Percentiles rank a stretch among this genome's conserved stretches.
These are phyloP conservation scores for Rugiboletus extremiorientalis DNA, from an alignment of 1,284 basidiomycete species.

Conservation along the genomic window DNA sequence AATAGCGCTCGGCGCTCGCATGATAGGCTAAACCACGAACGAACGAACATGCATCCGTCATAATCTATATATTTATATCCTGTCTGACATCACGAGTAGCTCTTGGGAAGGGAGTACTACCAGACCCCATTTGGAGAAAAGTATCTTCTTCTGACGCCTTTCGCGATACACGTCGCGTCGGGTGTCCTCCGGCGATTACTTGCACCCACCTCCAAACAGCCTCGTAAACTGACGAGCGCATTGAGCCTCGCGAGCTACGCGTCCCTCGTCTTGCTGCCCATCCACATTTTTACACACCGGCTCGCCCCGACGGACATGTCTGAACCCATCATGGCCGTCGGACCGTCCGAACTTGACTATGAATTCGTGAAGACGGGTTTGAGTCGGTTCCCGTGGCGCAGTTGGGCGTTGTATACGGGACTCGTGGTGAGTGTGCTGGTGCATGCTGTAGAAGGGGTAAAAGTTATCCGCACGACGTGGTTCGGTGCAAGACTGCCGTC, in stretches of 20 bases:
- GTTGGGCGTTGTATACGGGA: slow-evolving; percentile 57
- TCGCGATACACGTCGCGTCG: slow-evolving; percentile 57
- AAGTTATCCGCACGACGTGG: slow-evolving; percentile 50
- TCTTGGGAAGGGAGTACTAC: slow-evolving; percentile 78
- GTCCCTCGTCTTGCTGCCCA: slow-evolving; percentile 52
- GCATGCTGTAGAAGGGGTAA: slow-evolving; percentile 59
- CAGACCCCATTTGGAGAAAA: slow-evolving; percentile 65
- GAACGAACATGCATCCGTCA: too few relatives aligned
- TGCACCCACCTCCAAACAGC: slow-evolving; percentile 30
- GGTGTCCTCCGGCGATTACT: slow-evolving; percentile 57
- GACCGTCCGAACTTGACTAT: slow-evolving; percentile 70
- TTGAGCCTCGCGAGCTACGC: slow-evolving; percentile 60
- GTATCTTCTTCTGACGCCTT: slow-evolving; percentile 59
- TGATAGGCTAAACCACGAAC: neutral
- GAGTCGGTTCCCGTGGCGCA: slow-evolving; percentile 56
- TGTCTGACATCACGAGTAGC: slow-evolving; percentile 36
- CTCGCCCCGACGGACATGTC: slow-evolving; percentile 39
- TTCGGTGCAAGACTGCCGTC: slow-evolving; percentile 18
- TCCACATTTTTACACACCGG: slow-evolving; percentile 66
- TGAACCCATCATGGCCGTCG: slow-evolving; percentile 54
- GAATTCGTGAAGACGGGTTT: slow-evolving; percentile 72
- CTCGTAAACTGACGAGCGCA: slow-evolving; percentile 44
- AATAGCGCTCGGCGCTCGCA: neutral
- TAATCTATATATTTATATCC: too few relatives aligned
- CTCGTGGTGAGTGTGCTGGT: slow-evolving; percentile 52